Base-by-base conservation (phyloP, 495 filamentous ascomycete genomes). In the Penicillium goetzii region DNA sequence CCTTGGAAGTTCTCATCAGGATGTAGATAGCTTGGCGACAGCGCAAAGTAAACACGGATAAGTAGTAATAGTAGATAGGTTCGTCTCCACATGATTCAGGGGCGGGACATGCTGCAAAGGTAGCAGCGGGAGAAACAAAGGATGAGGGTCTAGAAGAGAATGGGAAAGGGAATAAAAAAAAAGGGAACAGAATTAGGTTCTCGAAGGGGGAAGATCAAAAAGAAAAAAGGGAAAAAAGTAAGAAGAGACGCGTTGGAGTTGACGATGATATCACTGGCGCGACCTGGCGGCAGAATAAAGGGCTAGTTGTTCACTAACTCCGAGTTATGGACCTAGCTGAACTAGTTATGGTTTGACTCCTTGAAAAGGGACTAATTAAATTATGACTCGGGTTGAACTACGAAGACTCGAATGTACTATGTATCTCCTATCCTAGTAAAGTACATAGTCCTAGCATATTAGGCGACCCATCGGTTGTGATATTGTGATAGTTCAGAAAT, bases 1-100 rank as follows among this genome's bases (percentile, higher is more conserved):
- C 95, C 95, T 72, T 99, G 95, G 72, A 99, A 99, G 77, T 97
- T 92, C 82, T 99, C 95, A 78, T 99, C 95, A 3, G 95, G 95
- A 76, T 99, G 95, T 33, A 99, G 86, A 76, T 99, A 99, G 80
- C 94, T 97, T 50, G 95, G 91, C 52, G 89, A 92, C 34, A 97
- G 82, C 49, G 95, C 93, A 69, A 97, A 96, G 82, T 96, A 98
- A 63, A 97, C 84, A 71, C 96, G 90, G 66, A 97, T 89, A 63
- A 92, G 76, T 61, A 97, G 76, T 61, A 99, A 81, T 41, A 96
- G 77, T 67, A 98, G 79, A 76, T 97, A 97, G 56, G 88, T 86
- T 79, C 93, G 88, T 81, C 93, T 85, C 93, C 92, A 97, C 95
- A 97, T 97, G 69, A 51, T 70, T 75, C 58, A 57, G 56, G 57